Conservation (phyloP, 805 yeast genomes). For the Tetrapisispora taiwanensis region DNA sequence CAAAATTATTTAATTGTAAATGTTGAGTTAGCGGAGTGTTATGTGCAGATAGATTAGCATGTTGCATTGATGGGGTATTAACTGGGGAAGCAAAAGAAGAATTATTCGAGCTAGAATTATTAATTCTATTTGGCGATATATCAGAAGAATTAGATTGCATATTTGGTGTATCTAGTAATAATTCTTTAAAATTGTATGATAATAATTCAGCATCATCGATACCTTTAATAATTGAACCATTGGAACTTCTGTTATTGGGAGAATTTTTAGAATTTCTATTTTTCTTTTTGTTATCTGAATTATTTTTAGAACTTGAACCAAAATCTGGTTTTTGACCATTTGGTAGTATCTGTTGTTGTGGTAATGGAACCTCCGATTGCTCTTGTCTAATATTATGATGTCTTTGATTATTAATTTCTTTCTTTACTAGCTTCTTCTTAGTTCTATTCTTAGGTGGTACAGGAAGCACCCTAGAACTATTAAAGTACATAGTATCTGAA, state of each 20-base stretch:
- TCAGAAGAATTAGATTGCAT: background rate
- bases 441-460: conserved; percentile 3
- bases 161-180: conserved; percentile 4
- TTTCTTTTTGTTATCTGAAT: background rate
- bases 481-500: conserved; percentile 5
- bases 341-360: conserved; percentile 23
- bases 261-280: background rate
- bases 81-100: conserved; percentile 11
- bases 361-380: background rate
- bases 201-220: conserved; percentile 7
- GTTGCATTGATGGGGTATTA: conserved; percentile 7
- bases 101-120: background rate
- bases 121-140: background rate
- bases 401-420: background rate
- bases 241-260: background rate
- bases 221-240: background rate
- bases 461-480: conserved; percentile 5
- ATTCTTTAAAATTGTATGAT: conserved; percentile 10
- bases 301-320: conserved; percentile 11
- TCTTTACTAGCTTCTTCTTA: conserved; percentile 1
- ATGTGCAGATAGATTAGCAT: background rate
- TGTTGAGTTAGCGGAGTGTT: background rate
- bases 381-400: conserved; percentile 3
- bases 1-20: background rate
- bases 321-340: conserved; percentile 28